A percentile compares a stretch with the other conserved stretches of the same genome.
Evolutionary conservation across 495 filamentous ascomycete genomes (phyloP).

Genomic region (Apodospora peruviana): DNA sequence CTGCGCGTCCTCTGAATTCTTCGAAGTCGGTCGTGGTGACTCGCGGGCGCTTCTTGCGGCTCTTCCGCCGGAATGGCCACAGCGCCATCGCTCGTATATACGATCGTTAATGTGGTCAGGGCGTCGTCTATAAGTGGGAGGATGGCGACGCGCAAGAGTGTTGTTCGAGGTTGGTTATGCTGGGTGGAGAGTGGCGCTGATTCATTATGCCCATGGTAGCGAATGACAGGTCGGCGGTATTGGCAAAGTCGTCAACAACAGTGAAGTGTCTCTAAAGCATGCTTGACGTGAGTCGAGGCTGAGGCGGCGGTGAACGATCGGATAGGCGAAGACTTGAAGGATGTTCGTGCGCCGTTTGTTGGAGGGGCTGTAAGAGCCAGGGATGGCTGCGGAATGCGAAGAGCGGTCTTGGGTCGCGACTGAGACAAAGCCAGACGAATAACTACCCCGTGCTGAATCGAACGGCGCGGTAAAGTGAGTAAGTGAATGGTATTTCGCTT

Average conservation of each 20-base stretch:
- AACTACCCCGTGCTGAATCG: too few species aligned
- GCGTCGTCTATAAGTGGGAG: constrained; percentile 4
- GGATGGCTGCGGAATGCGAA: background rate
- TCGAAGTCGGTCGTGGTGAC: constrained; percentile 32
- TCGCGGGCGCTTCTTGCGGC: constrained; percentile 40
- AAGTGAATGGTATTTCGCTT: too few species aligned
- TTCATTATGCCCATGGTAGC: constrained; percentile 21
- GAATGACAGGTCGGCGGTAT: background rate
- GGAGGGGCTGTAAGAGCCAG: too few species aligned
- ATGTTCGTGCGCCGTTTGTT: background rate
- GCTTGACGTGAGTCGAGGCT: constrained; percentile 6
- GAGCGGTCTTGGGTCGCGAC: too few species aligned
- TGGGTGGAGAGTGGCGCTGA: constrained; percentile 5
- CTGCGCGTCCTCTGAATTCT: constrained; percentile 18
- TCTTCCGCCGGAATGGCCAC: constrained; percentile 74
- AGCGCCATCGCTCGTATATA: constrained; percentile 49
- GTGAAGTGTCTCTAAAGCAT: constrained; percentile 17
- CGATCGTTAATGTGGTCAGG: too few species aligned
- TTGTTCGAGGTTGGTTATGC: constrained; percentile 5
- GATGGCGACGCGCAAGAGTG: background rate
- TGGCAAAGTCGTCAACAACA: constrained; percentile 7
- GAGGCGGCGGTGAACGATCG: background rate
- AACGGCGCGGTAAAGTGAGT: too few species aligned
- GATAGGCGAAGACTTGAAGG: background rate
- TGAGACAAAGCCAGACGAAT: background rate